Base-by-base conservation (phyloP, 2,329 filamentous ascomycete genomes). In the Atkinsonella hypoxylon region DNA sequence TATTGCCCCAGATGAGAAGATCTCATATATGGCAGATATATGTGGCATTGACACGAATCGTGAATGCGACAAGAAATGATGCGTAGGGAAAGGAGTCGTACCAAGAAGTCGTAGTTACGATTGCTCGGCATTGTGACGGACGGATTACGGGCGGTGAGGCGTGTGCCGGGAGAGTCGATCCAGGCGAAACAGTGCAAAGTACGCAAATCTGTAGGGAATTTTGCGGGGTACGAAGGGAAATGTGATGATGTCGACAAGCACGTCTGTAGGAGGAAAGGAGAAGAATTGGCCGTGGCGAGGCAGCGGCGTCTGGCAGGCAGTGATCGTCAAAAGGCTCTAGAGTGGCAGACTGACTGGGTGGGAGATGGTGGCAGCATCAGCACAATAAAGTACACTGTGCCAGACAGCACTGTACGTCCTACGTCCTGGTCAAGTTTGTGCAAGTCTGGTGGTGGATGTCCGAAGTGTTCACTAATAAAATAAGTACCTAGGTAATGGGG, bases 61-160 rank as follows among this genome's bases (percentile, higher is more conserved):
- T 26, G 31, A 43, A 46, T 18, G 47, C 45, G 39, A 30, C 50
- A 22, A 20, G 48, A 51, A 51, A 51, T 53, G 53, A 53, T 52
- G 57, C 51, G 53, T 56, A 53, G 47, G 50, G 50, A 51, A 15
- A 36, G 55, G 47, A 55, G 20, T 56, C 83, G 66, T 83, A 97
- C 91, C 73, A 98, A 79, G 72, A 97, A 97, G 72, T 98, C 93
- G 74, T 98, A 98, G 77, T 98, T 98, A 72, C 93, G 83, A 77
- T 91, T 94, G 70, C 87, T 89, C 64, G 93, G 90, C 93, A 98
- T 98, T 62, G 66, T 77, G 69, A 57, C 57, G 57, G 52, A 52
- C 46, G 57, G 52, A 52, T 45, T 54, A 45, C 43, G 57, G 47
- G 45, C 48, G 47, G 40, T 52, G 45, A 47, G 48, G 45, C 32